Conservation (phyloP, 768 basidiomycete species). For the Mycena venus region DNA sequence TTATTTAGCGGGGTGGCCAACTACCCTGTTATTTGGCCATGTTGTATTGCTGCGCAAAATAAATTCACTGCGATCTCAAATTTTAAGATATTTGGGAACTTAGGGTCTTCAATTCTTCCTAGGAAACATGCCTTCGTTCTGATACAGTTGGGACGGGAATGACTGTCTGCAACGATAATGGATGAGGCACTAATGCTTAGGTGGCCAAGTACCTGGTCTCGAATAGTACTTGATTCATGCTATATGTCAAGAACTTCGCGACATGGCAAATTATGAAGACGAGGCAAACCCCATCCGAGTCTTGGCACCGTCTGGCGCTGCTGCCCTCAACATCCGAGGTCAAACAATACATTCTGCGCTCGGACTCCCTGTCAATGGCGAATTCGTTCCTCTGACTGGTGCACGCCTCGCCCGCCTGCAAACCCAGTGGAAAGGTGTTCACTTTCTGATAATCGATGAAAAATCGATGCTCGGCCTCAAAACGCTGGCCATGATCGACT, state of each 20-base stretch:
- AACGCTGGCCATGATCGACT: conserved; percentile 16
- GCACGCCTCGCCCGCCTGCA: neutral
- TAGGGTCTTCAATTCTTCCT: too few relatives aligned
- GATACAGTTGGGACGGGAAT: too few relatives aligned
- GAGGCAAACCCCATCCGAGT: neutral
- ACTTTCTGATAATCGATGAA: neutral
- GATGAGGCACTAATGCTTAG: too few relatives aligned
- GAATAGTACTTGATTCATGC: conserved; percentile 20
- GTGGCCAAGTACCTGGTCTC: too few relatives aligned
- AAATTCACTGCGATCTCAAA: too few relatives aligned
- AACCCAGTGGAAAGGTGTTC: neutral
- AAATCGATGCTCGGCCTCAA: conserved; percentile 22
- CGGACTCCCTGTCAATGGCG: neutral
- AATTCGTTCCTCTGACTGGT: neutral
- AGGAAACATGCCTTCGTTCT: too few relatives aligned
- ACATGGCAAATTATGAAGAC: neutral
- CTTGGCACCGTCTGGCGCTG: neutral
- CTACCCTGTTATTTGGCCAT: too few relatives aligned
- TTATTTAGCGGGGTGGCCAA: too few relatives aligned
- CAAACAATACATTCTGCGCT: too few relatives aligned
- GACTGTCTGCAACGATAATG: too few relatives aligned
- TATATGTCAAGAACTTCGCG: conserved; percentile 7
- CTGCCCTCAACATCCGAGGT: neutral
- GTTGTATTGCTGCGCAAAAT: too few relatives aligned
- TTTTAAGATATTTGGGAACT: too few relatives aligned